These are phyloP conservation scores for Coniochaeta hoffmannii DNA, from an alignment of 2,329 filamentous ascomycete species.

Conservation along the genomic window DNA sequence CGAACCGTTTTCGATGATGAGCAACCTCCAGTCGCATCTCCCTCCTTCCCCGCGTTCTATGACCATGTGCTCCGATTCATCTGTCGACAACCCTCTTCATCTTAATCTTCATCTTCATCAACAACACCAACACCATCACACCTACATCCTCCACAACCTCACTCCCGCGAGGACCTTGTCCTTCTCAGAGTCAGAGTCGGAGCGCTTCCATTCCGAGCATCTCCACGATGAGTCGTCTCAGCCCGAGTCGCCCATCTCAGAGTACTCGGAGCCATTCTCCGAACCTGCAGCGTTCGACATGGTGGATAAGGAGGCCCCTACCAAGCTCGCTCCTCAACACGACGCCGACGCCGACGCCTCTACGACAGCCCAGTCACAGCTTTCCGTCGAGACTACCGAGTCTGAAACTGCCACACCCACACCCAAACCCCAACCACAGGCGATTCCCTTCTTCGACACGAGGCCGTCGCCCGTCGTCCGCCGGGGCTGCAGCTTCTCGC, in stretches of 20 bases:
- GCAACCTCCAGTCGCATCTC: constrained; percentile 22
- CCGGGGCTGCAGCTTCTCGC: constrained; percentile 22
- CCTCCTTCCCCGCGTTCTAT: constrained; percentile 43
- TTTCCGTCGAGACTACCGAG: constrained; percentile 7
- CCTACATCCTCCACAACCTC: constrained; percentile 23
- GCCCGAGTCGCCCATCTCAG: constrained; percentile 35
- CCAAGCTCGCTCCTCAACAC: constrained; percentile 3
- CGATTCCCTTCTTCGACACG: constrained; percentile 17
- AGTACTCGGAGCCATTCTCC: constrained; percentile 34
- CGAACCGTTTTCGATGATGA: constrained; percentile 31
- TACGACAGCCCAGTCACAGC: not conserved
- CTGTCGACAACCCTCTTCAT: constrained; percentile 26
- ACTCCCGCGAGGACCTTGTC: constrained; percentile 42
- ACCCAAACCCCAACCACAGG: constrained; percentile 15
- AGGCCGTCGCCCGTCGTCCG: constrained; percentile 18
- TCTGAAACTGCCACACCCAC: constrained; percentile 19
- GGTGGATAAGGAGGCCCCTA: constrained; percentile 6
- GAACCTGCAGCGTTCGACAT: constrained; percentile 21
- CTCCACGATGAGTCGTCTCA: constrained; percentile 35
- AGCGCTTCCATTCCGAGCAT: constrained; percentile 21
- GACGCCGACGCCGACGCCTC: not conserved
- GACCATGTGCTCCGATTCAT: constrained; percentile 38
- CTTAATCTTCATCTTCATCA: too few species aligned
- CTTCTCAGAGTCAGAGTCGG: constrained; percentile 43
- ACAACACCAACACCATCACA: too few species aligned